Percentiles rank a stretch among this genome's conserved stretches.
phyloP scores from a whole-genome alignment of 1,284 basidiomycete genomes.

The Rhodotorula sp. region DNA sequence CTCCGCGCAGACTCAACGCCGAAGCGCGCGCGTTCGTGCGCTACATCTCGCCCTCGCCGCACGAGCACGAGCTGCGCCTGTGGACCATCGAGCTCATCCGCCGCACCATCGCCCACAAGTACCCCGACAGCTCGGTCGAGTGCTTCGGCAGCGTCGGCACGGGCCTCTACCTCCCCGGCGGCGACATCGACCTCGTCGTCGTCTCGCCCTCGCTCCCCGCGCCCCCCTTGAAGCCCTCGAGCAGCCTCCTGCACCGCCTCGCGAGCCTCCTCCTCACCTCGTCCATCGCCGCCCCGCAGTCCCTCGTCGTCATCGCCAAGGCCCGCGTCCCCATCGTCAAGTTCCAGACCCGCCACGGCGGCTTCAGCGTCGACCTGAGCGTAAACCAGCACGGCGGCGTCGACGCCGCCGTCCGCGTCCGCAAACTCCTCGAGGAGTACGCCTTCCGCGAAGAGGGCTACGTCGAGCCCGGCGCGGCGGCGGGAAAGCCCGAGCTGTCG shows the following conservation, averaged over 20 bases:
- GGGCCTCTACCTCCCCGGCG: constrained; percentile 81
- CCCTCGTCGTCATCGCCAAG: constrained; percentile 45
- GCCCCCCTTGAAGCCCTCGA: constrained; percentile 36
- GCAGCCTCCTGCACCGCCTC: constrained; percentile 38
- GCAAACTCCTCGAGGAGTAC: constrained; percentile 39
- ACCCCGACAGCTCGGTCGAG: constrained; percentile 76
- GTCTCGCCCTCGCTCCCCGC: constrained; percentile 46
- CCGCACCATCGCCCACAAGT: constrained; percentile 64
- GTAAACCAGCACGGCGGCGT: constrained; percentile 86
- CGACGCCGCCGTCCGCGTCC: constrained; percentile 61
- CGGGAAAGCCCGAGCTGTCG: background rate
- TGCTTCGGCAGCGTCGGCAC: constrained; percentile 95
- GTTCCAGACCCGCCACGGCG: constrained; percentile 72
- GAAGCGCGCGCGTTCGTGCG: constrained; percentile 82
- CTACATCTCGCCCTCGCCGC: constrained; percentile 82
- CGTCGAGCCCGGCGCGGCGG: constrained; percentile 30
- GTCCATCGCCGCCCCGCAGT: constrained; percentile 36
- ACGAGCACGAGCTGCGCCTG: constrained; percentile 80
- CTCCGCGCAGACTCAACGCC: constrained; percentile 64
- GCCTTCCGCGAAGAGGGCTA: constrained; percentile 34
- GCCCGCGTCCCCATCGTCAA: constrained; percentile 72
- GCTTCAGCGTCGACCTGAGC: constrained; percentile 85
- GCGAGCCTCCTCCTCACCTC: constrained; percentile 40
- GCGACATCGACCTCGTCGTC: constrained; percentile 63
- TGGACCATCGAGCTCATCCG: constrained; percentile 75